Conservation (phyloP, 2,329 filamentous ascomycete species). For the Cercospora sojina region DNA sequence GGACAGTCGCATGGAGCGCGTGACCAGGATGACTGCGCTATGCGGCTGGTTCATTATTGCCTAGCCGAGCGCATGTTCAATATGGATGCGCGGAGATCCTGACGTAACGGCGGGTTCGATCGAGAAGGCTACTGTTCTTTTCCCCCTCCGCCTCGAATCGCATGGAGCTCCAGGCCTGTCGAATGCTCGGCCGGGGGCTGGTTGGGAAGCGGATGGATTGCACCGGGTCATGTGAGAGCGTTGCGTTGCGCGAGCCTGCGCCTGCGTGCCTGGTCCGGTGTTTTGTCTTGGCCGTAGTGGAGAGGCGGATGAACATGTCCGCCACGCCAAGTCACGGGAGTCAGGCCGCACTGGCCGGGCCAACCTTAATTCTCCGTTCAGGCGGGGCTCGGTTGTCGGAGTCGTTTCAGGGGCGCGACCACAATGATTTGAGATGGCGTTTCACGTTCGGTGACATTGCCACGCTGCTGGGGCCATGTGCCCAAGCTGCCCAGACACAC, state of each 20-base stretch:
- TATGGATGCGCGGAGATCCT: constrained; percentile 13
- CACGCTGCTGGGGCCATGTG: background rate
- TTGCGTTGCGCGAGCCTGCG: no score
- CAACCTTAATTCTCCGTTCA: background rate
- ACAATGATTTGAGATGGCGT: constrained; percentile 1
- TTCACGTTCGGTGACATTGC: constrained; percentile 1
- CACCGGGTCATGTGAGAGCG: background rate
- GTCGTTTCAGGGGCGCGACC: background rate
- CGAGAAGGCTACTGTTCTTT: constrained; percentile 12
- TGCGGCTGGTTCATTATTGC: constrained; percentile 8
- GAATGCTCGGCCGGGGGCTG: background rate
- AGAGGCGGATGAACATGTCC: background rate
- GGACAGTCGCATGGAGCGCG: constrained; percentile 15
- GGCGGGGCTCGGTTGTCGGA: constrained; percentile 6
- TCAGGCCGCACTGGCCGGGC: background rate
- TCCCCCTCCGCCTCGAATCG: constrained; percentile 8
- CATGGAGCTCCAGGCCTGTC: background rate
- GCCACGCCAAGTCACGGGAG: constrained; percentile 1
- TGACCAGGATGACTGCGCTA: constrained; percentile 18
- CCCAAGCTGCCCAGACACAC: background rate
- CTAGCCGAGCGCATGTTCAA: constrained; percentile 19
- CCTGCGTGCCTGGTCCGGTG: background rate
- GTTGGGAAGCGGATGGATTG: background rate
- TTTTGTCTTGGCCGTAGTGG: background rate
- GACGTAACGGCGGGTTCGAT: constrained; percentile 14